Base-by-base conservation (phyloP, 2,329 filamentous ascomycete species). In the Colletotrichum cordylinicola region DNA sequence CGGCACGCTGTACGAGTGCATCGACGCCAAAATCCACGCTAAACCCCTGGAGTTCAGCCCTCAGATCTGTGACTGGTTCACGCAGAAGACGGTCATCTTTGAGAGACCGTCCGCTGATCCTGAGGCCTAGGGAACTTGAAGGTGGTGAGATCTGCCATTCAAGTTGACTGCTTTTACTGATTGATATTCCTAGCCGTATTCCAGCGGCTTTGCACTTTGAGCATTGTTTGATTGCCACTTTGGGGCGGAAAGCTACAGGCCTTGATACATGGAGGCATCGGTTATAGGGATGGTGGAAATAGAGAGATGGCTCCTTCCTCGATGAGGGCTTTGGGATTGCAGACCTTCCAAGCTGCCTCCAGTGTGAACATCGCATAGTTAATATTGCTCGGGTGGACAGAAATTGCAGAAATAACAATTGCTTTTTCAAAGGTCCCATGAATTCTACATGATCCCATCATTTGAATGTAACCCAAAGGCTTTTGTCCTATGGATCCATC, bases 231-330 rank as follows among this genome's bases (percentile, higher is more conserved):
- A 43, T 43, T 12, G 39, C 0, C 18, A n/a, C 18, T 43, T 43
- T 10, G 9, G 2, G 18, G 39, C 5, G 39, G 39, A n/a, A 43
- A n/a, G 5, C 39, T 3, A n/a, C 10, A 43, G 18, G 0, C 39
- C 10, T 43, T n/a, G 16, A 43, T n/a, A 6, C 0, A n/a, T 1
- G 9, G 18, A 43, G 39, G 3, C 5, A 43, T 4, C 0, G n/a
- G 3, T 43, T 3, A 43, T 43, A 12, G 0, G 39, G 39, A 43
- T 31, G 39, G 18, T n/a, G 39, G 39, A n/a, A n/a, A 5, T 3
- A 13, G n/a, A 21, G 10, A 48, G n/a, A n/a, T 13, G 43, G 43
- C 43, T 48, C 5, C 10, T 12, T 48, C 5, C 10, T 12, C 13
- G 2, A 12, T 33, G 9, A 12, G 15, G 37, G 15, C 37, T 16